Conservation (phyloP, 2,329 filamentous ascomycete species). For the Daldinia sp. region DNA sequence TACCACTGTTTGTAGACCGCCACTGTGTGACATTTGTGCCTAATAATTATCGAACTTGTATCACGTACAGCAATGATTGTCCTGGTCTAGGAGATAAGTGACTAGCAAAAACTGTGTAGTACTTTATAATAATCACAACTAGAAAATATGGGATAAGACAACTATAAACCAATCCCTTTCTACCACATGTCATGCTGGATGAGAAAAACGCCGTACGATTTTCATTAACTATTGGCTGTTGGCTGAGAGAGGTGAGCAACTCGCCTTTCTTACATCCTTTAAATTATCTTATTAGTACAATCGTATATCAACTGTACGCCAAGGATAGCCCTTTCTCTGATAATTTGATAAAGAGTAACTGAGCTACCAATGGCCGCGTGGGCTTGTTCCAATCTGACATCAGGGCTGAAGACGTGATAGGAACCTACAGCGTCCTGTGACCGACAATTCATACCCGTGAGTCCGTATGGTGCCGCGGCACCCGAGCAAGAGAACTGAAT, state of each 20-base stretch:
- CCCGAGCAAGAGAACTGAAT: not conserved
- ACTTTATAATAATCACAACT: not conserved
- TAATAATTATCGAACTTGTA: slow-evolving; percentile 3
- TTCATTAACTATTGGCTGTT: not conserved
- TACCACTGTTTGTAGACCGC: slow-evolving; percentile 4
- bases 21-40: slow-evolving; percentile 8
- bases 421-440: not conserved
- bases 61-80: not conserved
- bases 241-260: not conserved
- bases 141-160: slow-evolving; percentile 3
- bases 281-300: slow-evolving; percentile 7
- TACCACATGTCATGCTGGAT: not conserved
- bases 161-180: slow-evolving; percentile 6
- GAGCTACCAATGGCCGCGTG: not conserved
- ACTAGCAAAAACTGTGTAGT: slow-evolving; percentile 6
- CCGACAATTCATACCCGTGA: not conserved
- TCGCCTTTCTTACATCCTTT: slow-evolving; percentile 2
- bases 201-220: not conserved
- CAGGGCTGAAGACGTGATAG: not conserved
- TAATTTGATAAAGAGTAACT: not conserved
- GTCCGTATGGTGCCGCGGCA: not conserved
- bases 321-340: not conserved
- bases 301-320: slow-evolving; percentile 9
- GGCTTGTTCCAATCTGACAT: not conserved
- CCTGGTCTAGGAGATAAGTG: not conserved